Percentiles rank a stretch among this genome's conserved stretches.
phyloP scores from a whole-genome alignment of 139 green algal species.

The Spirogloea muscicola region DNA sequence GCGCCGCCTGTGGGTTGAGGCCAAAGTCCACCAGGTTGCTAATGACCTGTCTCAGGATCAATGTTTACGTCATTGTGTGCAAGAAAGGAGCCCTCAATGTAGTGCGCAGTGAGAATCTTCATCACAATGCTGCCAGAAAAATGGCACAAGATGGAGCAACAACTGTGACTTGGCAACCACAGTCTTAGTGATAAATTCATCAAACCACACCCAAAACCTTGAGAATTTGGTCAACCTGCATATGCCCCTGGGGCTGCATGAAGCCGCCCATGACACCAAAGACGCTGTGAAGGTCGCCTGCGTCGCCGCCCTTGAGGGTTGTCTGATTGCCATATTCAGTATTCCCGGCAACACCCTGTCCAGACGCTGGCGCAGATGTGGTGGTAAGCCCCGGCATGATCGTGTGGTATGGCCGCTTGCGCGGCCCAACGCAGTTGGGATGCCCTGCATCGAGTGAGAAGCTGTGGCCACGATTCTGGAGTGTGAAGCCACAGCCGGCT shows the following conservation, averaged over 20 bases:
- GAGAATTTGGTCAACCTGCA: too few relatives aligned
- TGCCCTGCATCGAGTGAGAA: slow-evolving; percentile 29
- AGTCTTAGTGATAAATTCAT: too few relatives aligned
- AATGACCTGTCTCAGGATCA: too few relatives aligned
- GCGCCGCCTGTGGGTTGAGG: slow-evolving; percentile 64
- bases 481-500: slow-evolving; percentile 63
- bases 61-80: too few relatives aligned
- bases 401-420: slow-evolving; percentile 47
- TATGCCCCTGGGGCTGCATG: slow-evolving; percentile 69
- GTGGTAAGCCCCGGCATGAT: slow-evolving; percentile 46
- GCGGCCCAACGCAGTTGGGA: slow-evolving; percentile 28
- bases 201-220: too few relatives aligned
- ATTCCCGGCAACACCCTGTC: not conserved
- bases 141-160: too few relatives aligned
- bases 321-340: too few relatives aligned
- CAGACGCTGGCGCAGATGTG: not conserved
- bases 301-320: slow-evolving; percentile 6
- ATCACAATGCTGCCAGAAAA: too few relatives aligned
- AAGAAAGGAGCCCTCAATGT: too few relatives aligned
- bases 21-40: slow-evolving; percentile 64
- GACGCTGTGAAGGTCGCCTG: slow-evolving; percentile 5
- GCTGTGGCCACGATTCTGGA: slow-evolving; percentile 49
- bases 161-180: too few relatives aligned
- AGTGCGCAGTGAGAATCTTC: too few relatives aligned
- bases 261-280: slow-evolving; percentile 57